phyloP scores from a whole-genome alignment of 2,329 filamentous ascomycete species.

The Alternaria solani region DNA sequence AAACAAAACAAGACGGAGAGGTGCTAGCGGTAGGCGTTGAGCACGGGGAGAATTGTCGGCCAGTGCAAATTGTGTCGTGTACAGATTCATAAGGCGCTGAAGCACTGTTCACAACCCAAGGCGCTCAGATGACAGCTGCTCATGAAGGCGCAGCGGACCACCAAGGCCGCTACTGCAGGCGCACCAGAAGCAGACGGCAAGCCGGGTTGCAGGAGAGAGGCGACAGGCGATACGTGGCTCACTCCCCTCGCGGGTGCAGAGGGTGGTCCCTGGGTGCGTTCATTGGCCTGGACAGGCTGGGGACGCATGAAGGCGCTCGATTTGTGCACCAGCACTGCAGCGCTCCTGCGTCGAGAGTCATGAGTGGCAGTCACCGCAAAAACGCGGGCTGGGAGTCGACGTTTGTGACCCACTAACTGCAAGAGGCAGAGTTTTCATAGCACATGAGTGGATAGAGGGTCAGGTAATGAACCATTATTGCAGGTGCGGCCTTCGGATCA shows the following conservation, averaged over 20 bases:
- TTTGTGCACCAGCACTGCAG: slow-evolving; percentile 38
- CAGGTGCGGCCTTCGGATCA: slow-evolving; percentile 17
- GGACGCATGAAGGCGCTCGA: slow-evolving; percentile 20
- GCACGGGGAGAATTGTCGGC: neutral
- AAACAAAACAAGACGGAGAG: slow-evolving; percentile 5
- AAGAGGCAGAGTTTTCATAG: slow-evolving; percentile 32
- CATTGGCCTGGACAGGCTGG: slow-evolving; percentile 29
- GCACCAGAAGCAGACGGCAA: slow-evolving; percentile 17
- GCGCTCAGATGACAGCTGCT: slow-evolving; percentile 13
- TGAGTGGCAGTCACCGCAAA: slow-evolving; percentile 32
- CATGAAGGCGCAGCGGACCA: slow-evolving; percentile 21
- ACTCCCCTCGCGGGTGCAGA: slow-evolving; percentile 31
- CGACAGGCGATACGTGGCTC: slow-evolving; percentile 38
- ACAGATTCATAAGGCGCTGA: slow-evolving; percentile 19
- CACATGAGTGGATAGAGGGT: slow-evolving; percentile 25
- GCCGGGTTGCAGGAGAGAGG: slow-evolving; percentile 12
- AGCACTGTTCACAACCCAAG: slow-evolving; percentile 6
- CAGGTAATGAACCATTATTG: slow-evolving; percentile 33
- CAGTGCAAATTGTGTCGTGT: slow-evolving; percentile 20
- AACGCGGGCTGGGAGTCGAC: slow-evolving; percentile 23
- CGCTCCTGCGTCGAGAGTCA: slow-evolving; percentile 27
- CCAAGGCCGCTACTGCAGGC: slow-evolving; percentile 24
- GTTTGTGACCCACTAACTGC: slow-evolving; percentile 30
- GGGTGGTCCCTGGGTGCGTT: slow-evolving; percentile 35
- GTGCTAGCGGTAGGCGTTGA: neutral